These are phyloP conservation scores for Pelagomonas calceolata DNA, from an alignment of 108 stramenopile genomes.

Conservation along the genomic window DNA sequence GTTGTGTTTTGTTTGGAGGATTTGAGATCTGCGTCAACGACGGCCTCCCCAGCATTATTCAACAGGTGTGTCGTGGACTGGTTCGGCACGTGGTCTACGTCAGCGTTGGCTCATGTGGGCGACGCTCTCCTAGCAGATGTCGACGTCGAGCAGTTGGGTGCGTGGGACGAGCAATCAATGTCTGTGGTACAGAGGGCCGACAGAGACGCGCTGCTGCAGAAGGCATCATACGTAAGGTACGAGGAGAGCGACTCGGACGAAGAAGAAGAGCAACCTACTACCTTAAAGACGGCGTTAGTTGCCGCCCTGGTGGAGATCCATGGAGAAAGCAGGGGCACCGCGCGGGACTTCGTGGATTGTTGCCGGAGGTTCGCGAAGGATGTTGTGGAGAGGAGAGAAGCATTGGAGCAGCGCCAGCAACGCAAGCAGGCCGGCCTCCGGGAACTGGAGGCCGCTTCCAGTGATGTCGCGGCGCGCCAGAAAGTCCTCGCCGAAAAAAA, in stretches of 20 bases:
- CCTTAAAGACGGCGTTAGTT: conserved; percentile 78
- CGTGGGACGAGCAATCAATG: conserved; percentile 53
- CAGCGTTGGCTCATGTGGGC: conserved; percentile 81
- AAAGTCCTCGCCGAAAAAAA: conserved; percentile 63
- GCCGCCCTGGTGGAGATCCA: conserved; percentile 84
- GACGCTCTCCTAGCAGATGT: conserved; percentile 55
- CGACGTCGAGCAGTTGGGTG: conserved; percentile 61
- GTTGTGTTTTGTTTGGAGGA: conserved; percentile 98
- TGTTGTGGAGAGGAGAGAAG: conserved; percentile 54
- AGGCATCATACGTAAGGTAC: conserved; percentile 22
- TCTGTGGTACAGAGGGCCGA: no score
- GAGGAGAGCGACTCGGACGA: conserved; percentile 11
- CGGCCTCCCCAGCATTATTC: conserved; percentile 96
- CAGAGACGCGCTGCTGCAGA: conserved; percentile 67
- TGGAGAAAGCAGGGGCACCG: conserved; percentile 65
- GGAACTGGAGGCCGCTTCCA: conserved; percentile 84
- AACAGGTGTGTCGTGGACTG: conserved; percentile 99
- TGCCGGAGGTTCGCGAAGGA: conserved; percentile 79
- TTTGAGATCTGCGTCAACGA: conserved; percentile 42
- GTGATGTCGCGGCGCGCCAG: conserved; percentile 79
- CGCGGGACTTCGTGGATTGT: conserved; percentile 88
- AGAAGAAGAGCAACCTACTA: conserved; percentile 13
- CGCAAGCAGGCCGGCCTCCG: conserved; percentile 87
- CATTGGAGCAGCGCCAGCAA: conserved; percentile 85
- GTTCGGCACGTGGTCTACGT: conserved; percentile 93